Base-by-base conservation (phyloP, 352 stramenopile species). In the Phytophthora litchii region DNA sequence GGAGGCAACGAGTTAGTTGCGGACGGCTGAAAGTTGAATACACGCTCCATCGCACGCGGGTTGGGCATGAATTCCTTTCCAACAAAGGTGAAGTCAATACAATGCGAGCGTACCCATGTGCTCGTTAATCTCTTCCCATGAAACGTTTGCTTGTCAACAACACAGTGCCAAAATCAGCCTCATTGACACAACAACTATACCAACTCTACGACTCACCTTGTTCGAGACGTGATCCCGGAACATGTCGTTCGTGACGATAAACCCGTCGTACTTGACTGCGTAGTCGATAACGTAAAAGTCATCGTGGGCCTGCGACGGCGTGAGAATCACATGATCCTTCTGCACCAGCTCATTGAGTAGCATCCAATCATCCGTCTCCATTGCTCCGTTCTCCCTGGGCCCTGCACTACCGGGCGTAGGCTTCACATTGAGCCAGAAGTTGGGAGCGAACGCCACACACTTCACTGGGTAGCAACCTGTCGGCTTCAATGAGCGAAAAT, bases 251-350 rank as follows among this genome's bases (percentile, higher is more conserved):
- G 84, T 96, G 44, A 97, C 88, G 44, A 97, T 86, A 52, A 94
- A 93, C 16, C 87, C 87, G 55, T 90, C 60, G 69, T 97, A 75
- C 52, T 91, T 92, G 63, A 91, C 82, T 3, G 88, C 86, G 58
- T 97, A 97, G 62, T 93, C 86, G 62, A 97, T 97, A 50, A 95
- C 89, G 56, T 97, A 97, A 32, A 82, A 96, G 64, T 97, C 90
- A 44, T 97, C 90, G 56, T 97, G 83, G 8, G 83, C 81, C 67
- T 92, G 86, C 8, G 86, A 89, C 27, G 83, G 86, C n/a, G 83
- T 93, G 32, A 92, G 75, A 27, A 89, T 78, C 20, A 92, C 80
- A 27, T 74, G 60, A 47, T 90, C 75, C 42, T 89, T 65, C 16
- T 85, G 71, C 20, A 93, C 81, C 34, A 95, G 58, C 5, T 62